phyloP scores from a whole-genome alignment of 2,329 filamentous ascomycete species.

The Ascosphaera apis region DNA sequence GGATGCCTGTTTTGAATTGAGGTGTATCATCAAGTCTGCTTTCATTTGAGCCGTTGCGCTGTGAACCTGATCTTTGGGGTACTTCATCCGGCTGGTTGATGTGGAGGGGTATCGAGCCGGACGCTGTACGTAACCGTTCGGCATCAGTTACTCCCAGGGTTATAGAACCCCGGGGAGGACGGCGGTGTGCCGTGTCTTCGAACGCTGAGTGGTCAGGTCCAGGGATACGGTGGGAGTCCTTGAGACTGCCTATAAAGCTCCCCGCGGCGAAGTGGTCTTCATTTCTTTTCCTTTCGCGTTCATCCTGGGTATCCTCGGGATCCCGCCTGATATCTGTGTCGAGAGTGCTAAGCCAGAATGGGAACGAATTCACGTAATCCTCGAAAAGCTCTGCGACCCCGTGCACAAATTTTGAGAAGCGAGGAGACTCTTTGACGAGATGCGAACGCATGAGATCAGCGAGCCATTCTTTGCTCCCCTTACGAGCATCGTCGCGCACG shows the following conservation, averaged over 20 bases:
- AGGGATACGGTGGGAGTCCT: too few species aligned
- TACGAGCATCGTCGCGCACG: constrained; percentile 32
- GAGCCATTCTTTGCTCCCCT: constrained; percentile 50
- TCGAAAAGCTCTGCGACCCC: constrained; percentile 82
- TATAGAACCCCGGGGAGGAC: too few species aligned
- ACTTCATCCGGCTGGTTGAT: too few species aligned
- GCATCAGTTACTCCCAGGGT: too few species aligned
- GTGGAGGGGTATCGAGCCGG: too few species aligned
- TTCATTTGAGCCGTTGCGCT: too few species aligned
- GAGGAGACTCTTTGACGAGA: constrained; percentile 66
- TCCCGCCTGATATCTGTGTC: constrained; percentile 88
- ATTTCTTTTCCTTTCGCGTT: constrained; percentile 62
- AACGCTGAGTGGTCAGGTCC: too few species aligned
- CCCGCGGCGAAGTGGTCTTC: constrained; percentile 80
- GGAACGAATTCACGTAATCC: constrained; percentile 84
- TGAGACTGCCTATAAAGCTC: constrained; percentile 49
- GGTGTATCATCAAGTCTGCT: too few species aligned
- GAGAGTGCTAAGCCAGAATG: constrained; percentile 84
- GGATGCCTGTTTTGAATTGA: constrained; percentile 4
- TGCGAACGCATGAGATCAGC: constrained; percentile 83
- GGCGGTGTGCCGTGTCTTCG: too few species aligned
- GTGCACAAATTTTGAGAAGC: constrained; percentile 94
- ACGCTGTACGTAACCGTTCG: too few species aligned
- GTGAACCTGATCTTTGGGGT: too few species aligned
- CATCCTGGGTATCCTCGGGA: constrained; percentile 67